Evolutionary conservation across 78 protist species (phyloP).

Genomic region (Protostelium mycophagum): DNA sequence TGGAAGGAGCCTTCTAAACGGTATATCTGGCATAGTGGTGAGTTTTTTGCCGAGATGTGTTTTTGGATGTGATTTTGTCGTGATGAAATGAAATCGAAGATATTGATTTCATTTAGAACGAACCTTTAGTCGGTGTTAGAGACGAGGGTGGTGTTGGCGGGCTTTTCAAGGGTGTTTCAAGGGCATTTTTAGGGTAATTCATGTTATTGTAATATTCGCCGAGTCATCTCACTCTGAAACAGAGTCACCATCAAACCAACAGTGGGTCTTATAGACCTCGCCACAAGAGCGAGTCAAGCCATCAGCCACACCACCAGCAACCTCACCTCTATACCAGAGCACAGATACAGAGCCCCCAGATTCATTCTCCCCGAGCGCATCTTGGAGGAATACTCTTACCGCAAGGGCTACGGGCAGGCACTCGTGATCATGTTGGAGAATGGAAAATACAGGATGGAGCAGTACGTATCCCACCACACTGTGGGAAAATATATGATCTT

Average conservation of each 20-base stretch:
- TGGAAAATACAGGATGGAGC: not conserved
- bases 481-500: not conserved
- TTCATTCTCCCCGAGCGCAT: not conserved
- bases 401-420: not conserved
- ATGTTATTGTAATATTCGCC: not conserved
- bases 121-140: constrained; percentile 30
- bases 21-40: constrained; percentile 79
- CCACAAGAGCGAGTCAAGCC: constrained; percentile 68
- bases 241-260: constrained; percentile 74
- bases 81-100: constrained; percentile 77
- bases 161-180: constrained; percentile 75
- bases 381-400: not conserved
- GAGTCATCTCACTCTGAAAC: not conserved
- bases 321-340: not conserved
- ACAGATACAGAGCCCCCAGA: not conserved
- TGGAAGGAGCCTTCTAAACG: constrained; percentile 63
- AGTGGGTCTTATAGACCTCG: constrained; percentile 74
- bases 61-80: no score
- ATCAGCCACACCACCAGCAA: constrained; percentile 63
- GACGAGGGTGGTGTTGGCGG: constrained; percentile 78
- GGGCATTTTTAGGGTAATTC: constrained; percentile 27
- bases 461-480: not conserved
- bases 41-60: no score
- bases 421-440: not conserved
- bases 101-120: not conserved